A percentile compares a stretch with the other conserved stretches of the same genome.
phyloP scores from a whole-genome alignment of 2,329 filamentous ascomycete species.

The Emergomyces pasteurianus region DNA sequence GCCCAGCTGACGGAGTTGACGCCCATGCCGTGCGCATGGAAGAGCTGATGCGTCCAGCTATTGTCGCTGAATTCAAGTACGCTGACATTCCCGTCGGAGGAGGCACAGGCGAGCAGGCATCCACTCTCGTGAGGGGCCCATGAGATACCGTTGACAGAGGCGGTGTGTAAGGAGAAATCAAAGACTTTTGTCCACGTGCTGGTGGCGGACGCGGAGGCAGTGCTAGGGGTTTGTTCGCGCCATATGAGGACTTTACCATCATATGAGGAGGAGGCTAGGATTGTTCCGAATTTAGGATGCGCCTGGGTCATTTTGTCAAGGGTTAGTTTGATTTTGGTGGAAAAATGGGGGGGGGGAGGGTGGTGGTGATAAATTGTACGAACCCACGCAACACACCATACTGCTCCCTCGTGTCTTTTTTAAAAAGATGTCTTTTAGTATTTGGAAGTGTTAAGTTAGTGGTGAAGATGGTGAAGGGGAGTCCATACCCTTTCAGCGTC shows the following conservation, averaged over 20 bases:
- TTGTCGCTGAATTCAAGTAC: constrained; percentile 97
- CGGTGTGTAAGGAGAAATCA: constrained; percentile 87
- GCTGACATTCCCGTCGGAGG: constrained; percentile 82
- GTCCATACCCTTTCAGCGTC: constrained; percentile 75
- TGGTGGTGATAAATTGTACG: constrained; percentile 16
- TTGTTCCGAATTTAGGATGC: constrained; percentile 96
- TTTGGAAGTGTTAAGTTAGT: neutral
- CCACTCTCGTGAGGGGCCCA: constrained; percentile 97
- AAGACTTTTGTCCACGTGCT: constrained; percentile 75
- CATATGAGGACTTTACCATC: constrained; percentile 98
- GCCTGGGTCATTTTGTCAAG: constrained; percentile 37
- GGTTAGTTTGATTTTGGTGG: neutral
- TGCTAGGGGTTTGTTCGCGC: constrained; percentile 58
- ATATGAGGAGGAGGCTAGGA: constrained; percentile 88
- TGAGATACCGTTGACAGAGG: constrained; percentile 88
- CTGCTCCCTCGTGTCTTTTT: constrained; percentile 80
- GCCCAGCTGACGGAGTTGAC: constrained; percentile 97
- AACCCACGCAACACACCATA: constrained; percentile 93
- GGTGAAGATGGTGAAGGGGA: neutral
- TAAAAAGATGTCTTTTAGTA: constrained; percentile 2
- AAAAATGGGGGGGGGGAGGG: neutral
- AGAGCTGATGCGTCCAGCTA: constrained; percentile 77
- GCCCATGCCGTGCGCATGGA: constrained; percentile 83
- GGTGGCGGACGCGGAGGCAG: constrained; percentile 28
- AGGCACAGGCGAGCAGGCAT: constrained; percentile 87